Evolutionary conservation across 208 protist species (phyloP).

Genomic region (Crithidia fasciculata): DNA sequence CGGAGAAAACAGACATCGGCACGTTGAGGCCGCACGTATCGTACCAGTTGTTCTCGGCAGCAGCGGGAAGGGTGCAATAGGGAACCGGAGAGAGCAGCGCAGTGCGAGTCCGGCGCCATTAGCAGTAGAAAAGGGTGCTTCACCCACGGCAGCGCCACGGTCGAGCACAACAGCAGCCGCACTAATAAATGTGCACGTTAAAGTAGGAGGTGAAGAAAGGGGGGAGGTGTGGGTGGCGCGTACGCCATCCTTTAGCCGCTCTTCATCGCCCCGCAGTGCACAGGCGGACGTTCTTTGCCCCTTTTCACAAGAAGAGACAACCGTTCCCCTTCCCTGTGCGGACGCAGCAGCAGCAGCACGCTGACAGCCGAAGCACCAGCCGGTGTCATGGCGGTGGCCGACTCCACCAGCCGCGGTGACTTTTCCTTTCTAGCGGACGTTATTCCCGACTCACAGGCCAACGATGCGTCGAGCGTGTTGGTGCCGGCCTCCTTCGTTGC

Average conservation of each 20-base stretch:
- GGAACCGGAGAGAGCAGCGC: too few relatives aligned
- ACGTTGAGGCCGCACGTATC: neutral
- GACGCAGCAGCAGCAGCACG: neutral
- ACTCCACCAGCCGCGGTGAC: too few relatives aligned
- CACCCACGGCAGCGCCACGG: too few relatives aligned
- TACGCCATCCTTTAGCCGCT: neutral
- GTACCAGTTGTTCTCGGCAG: neutral
- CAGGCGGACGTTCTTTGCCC: too few relatives aligned
- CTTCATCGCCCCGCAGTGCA: too few relatives aligned
- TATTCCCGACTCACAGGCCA: constrained; percentile 11
- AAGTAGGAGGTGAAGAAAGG: neutral
- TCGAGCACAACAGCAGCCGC: too few relatives aligned
- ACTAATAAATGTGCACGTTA: neutral
- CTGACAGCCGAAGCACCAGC: too few relatives aligned
- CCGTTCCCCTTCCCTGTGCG: constrained; percentile 4
- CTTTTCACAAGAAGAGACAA: neutral
- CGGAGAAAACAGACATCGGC: neutral
- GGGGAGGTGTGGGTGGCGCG: constrained; percentile 13
- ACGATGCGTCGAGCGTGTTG: neutral
- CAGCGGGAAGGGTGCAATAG: neutral
- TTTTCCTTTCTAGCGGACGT: neutral
- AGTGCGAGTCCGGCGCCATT: too few relatives aligned
- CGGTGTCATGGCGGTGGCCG: neutral
- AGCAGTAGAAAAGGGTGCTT: too few relatives aligned
- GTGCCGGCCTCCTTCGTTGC: constrained; percentile 2